Evolutionary conservation across 176 grass and related monocot genomes (phyloP).

Genomic region (Saccharum officinarum): DNA sequence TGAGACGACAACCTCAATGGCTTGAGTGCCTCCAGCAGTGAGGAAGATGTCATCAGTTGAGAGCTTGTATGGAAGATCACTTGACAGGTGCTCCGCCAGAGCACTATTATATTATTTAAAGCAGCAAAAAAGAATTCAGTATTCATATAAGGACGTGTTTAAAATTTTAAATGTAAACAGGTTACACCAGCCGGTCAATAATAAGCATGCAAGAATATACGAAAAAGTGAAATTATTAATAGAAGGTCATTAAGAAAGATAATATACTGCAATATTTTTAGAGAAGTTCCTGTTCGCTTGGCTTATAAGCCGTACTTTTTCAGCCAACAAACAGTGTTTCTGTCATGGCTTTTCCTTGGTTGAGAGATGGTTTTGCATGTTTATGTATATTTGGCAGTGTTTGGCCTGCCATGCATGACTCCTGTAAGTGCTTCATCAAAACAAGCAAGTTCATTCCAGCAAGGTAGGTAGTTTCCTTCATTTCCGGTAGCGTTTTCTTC

Average conservation of each 20-base stretch:
- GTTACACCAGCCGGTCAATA: not conserved
- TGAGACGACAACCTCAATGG: constrained; percentile 64
- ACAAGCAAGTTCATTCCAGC: too few species aligned
- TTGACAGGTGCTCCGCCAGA: constrained; percentile 71
- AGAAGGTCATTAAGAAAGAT: not conserved
- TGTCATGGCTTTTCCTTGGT: too few species aligned
- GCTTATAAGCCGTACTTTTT: too few species aligned
- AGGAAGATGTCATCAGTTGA: constrained; percentile 70
- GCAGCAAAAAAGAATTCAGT: not conserved
- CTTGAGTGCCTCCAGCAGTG: constrained; percentile 65
- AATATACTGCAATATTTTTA: not conserved
- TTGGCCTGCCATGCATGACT: too few species aligned
- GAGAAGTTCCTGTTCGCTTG: too few species aligned
- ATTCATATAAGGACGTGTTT: not conserved
- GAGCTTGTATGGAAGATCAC: constrained; percentile 66
- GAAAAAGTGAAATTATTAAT: not conserved
- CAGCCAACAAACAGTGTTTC: too few species aligned
- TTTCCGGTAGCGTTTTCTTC: too few species aligned
- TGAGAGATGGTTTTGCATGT: too few species aligned
- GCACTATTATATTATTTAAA: constrained; percentile 34
- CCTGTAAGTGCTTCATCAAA: too few species aligned
- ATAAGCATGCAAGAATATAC: not conserved
- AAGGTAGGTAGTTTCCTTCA: too few species aligned
- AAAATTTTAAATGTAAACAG: not conserved
- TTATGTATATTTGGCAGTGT: too few species aligned